Evolutionary conservation across 345 rosid genomes (phyloP).

Genomic region (Pseudoturritis turrita): DNA sequence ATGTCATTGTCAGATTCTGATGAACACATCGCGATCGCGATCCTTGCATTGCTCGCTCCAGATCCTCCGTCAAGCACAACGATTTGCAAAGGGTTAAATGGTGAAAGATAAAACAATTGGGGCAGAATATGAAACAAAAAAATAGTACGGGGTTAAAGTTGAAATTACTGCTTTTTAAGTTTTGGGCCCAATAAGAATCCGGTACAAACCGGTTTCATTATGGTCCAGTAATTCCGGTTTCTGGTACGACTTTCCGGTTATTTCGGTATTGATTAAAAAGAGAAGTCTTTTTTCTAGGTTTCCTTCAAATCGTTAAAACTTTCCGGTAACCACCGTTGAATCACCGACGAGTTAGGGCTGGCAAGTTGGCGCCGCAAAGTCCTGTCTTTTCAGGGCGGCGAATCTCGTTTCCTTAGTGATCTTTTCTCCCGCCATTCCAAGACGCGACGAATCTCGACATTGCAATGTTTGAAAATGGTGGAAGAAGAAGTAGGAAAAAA

Average conservation of each 20-base stretch:
- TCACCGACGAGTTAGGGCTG: constrained; percentile 19
- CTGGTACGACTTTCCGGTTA: neutral
- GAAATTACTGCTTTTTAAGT: neutral
- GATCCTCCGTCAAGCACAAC: constrained; percentile 27
- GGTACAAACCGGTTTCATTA: neutral
- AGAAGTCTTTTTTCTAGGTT: neutral
- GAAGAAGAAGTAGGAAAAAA: constrained; percentile 13
- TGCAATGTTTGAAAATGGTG: constrained; percentile 30
- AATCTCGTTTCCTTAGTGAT: neutral
- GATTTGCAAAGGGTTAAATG: neutral
- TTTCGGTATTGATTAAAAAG: neutral
- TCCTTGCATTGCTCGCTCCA: constrained; percentile 41
- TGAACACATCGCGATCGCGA: too few relatives aligned
- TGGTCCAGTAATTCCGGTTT: neutral
- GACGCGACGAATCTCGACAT: constrained; percentile 32
- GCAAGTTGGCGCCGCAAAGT: constrained; percentile 22
- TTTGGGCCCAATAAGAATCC: too few relatives aligned
- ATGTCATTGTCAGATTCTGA: too few relatives aligned
- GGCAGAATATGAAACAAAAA: neutral
- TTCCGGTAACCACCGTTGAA: constrained; percentile 1
- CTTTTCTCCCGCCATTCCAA: constrained; percentile 13
- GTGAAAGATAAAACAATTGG: neutral
- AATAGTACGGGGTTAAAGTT: neutral
- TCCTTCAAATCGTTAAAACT: neutral
- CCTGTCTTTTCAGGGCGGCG: constrained; percentile 25